Evolutionary conservation across 768 basidiomycete genomes (phyloP).

Genomic region (Nidularia sp.): DNA sequence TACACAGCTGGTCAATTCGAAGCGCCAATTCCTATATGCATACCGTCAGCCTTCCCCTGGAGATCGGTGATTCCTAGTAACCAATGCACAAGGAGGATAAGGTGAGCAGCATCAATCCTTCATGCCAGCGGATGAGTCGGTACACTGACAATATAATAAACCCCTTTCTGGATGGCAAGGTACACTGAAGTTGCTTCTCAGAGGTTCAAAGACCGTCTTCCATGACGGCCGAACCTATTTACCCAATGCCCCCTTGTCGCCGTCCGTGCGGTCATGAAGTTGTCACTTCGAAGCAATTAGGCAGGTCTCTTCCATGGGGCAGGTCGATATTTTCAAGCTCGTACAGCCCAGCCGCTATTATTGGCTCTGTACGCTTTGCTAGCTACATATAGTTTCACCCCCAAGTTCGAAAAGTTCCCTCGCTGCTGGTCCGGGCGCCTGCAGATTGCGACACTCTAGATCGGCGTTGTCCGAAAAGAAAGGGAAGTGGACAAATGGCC

Average conservation of each 20-base stretch:
- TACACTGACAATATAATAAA: not conserved
- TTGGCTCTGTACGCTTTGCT: not conserved
- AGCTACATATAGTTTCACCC: not conserved
- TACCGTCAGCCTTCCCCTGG: not conserved
- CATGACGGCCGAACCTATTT: not conserved
- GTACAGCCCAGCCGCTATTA: not conserved
- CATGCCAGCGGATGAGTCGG: not conserved
- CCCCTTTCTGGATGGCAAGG: not conserved
- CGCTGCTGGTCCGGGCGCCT: not conserved
- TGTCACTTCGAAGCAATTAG: not conserved
- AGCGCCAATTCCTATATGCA: too few species aligned
- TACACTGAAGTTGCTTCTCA: too few species aligned
- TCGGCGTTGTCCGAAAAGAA: not conserved
- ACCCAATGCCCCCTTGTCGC: not conserved
- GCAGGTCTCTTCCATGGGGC: not conserved
- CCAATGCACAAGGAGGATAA: not conserved
- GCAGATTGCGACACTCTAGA: not conserved
- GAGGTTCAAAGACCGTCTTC: not conserved
- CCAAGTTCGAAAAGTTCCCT: not conserved
- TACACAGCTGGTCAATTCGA: not conserved
- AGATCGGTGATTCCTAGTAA: not conserved
- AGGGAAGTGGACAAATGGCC: not conserved
- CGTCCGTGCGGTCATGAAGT: not conserved
- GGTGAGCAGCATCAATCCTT: not conserved
- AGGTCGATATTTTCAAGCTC: not conserved